phyloP scores from a whole-genome alignment of 164 flowering plant genomes.

The Macadamia integrifolia region DNA sequence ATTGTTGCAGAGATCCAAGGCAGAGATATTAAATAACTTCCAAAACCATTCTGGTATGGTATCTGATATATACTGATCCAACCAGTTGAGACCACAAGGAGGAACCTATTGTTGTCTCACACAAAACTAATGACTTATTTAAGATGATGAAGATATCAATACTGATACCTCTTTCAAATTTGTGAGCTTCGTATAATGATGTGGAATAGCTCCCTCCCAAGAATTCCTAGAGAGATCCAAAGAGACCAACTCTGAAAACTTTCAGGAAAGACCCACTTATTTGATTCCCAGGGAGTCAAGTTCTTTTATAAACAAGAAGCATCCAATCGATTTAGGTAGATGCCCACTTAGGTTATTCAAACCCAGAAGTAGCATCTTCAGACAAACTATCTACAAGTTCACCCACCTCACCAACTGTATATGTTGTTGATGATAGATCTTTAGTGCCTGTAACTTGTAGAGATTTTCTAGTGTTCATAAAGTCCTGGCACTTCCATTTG shows the following conservation, averaged over 20 bases:
- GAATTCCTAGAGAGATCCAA: background rate
- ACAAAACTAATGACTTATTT: background rate
- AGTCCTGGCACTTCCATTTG: background rate
- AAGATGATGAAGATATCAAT: background rate
- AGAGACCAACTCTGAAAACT: constrained; percentile 9
- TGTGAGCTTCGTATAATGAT: constrained; percentile 1
- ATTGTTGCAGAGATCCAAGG: constrained; percentile 8
- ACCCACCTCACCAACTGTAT: background rate
- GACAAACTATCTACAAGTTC: background rate
- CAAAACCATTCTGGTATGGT: constrained; percentile 15
- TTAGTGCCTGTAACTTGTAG: background rate
- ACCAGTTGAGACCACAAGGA: background rate
- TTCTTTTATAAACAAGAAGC: background rate
- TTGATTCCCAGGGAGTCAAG: background rate
- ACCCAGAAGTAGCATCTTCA: background rate
- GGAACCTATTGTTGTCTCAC: constrained; percentile 11
- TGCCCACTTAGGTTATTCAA: constrained; percentile 8
- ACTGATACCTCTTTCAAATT: background rate
- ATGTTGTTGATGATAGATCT: background rate
- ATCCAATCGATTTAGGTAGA: constrained; percentile 19
- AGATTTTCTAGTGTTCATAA: background rate
- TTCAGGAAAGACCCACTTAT: constrained; percentile 20
- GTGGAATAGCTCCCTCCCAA: background rate
- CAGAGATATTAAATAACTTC: background rate
- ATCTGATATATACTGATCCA: constrained; percentile 4